Evolutionary conservation across 2,329 filamentous ascomycete genomes (phyloP).

Genomic region (Pleurostoma richardsiae): DNA sequence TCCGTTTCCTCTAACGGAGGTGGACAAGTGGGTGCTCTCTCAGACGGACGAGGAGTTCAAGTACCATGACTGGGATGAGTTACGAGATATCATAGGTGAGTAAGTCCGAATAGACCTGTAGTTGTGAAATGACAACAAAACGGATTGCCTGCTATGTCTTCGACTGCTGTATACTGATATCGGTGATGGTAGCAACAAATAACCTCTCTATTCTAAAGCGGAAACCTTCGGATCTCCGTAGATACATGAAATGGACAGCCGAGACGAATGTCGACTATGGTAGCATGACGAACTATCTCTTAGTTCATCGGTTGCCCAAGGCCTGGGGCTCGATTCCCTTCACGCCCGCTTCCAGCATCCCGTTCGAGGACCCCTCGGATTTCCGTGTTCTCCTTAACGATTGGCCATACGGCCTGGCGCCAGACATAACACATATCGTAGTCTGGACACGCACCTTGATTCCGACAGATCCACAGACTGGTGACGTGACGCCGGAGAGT

Average conservation of each 20-base stretch:
- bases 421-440: conserved; percentile 72
- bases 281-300: conserved; percentile 73
- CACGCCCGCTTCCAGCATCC: conserved; percentile 39
- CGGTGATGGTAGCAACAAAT: conserved; percentile 36
- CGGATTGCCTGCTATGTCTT: too few relatives aligned
- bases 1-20: conserved; percentile 55
- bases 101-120: background rate
- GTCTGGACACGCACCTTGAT: conserved; percentile 87
- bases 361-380: conserved; percentile 50
- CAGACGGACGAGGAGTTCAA: conserved; percentile 66
- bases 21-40: conserved; percentile 53
- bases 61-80: conserved; percentile 67
- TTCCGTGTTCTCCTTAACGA: conserved; percentile 78
- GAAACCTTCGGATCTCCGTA: conserved; percentile 72
- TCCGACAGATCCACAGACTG: conserved; percentile 63
- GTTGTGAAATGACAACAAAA: background rate
- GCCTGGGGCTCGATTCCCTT: conserved; percentile 62
- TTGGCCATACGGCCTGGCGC: conserved; percentile 81
- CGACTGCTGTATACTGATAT: too few relatives aligned
- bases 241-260: conserved; percentile 73
- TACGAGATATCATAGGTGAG: conserved; percentile 63
- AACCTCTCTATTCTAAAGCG: conserved; percentile 72
- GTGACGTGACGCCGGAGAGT: conserved; percentile 67
- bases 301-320: conserved; percentile 63
- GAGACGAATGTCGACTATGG: conserved; percentile 69